These are phyloP conservation scores for Malus orientalis DNA, from an alignment of 306 rosid genomes.

Conservation along the genomic window DNA sequence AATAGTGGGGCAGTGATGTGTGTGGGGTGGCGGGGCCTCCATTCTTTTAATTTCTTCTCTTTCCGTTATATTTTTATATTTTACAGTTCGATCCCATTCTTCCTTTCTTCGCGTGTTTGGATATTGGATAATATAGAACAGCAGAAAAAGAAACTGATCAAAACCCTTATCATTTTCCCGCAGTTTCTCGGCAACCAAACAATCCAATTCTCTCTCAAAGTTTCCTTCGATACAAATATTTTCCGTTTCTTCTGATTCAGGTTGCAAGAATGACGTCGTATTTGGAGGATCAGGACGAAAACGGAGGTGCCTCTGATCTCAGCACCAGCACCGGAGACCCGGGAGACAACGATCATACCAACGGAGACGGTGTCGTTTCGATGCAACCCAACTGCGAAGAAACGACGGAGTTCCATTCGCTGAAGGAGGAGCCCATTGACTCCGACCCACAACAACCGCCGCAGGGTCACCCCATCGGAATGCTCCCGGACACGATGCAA, in stretches of 20 bases:
- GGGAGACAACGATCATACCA: neutral
- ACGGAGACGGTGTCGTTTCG: neutral
- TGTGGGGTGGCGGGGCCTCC: neutral
- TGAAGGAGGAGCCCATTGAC: conserved; percentile 33
- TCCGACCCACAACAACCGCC: conserved; percentile 14
- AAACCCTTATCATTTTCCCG: conserved; percentile 10
- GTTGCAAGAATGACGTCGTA: conserved; percentile 15
- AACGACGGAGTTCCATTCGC: conserved; percentile 4
- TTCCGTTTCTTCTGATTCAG: neutral
- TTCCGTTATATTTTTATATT: conserved; percentile 12
- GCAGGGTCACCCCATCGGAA: conserved; percentile 7
- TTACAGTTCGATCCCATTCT: conserved; percentile 5
- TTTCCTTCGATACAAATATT: neutral
- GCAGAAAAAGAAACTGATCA: neutral
- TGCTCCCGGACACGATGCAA: conserved; percentile 17
- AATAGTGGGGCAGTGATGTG: neutral
- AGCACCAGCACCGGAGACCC: conserved; percentile 32
- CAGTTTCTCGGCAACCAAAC: neutral
- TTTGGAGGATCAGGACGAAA: conserved; percentile 27
- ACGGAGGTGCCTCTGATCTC: conserved; percentile 28
- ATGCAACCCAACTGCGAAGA: neutral
- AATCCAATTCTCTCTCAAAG: neutral
- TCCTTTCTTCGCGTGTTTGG: neutral
- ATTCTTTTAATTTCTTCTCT: neutral
- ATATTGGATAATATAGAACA: neutral